These are phyloP conservation scores for Cladobotryum mycophilum DNA, from an alignment of 2,329 filamentous ascomycete species.

Conservation along the genomic window DNA sequence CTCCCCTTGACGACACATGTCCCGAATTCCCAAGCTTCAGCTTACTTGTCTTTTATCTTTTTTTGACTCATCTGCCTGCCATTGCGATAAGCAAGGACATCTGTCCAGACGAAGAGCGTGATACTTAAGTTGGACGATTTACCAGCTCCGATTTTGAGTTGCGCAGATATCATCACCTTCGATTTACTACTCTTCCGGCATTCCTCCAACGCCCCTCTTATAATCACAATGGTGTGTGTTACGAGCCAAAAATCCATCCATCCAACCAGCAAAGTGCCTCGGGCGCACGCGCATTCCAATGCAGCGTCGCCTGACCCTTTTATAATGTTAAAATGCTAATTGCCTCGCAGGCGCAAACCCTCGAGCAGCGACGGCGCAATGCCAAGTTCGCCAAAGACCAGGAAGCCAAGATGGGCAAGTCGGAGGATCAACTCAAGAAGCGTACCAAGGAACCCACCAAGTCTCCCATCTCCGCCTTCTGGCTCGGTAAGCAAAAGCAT, in stretches of 20 bases:
- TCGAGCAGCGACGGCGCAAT: slow-evolving; percentile 75
- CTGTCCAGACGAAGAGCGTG: too few species aligned
- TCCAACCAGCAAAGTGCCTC: too few species aligned
- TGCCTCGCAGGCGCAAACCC: slow-evolving; percentile 64
- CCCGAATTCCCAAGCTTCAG: slow-evolving; percentile 18
- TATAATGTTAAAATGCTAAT: background rate
- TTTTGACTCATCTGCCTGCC: too few species aligned
- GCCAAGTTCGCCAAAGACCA: slow-evolving; percentile 70
- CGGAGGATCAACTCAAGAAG: slow-evolving; percentile 58
- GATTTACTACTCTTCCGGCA: background rate
- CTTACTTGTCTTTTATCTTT: background rate
- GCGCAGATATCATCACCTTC: background rate
- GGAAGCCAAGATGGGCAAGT: slow-evolving; percentile 68
- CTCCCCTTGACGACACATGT: slow-evolving; percentile 24
- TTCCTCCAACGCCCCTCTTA: background rate
- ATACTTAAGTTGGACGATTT: too few species aligned
- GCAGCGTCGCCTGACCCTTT: background rate
- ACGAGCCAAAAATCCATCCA: background rate
- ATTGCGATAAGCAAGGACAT: too few species aligned
- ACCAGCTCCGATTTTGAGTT: background rate
- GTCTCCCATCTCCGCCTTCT: slow-evolving; percentile 58
- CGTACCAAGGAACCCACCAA: slow-evolving; percentile 48
- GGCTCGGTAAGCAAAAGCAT: slow-evolving; percentile 47
- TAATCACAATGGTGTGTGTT: slow-evolving; percentile 6
- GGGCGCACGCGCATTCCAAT: background rate